A percentile compares a stretch with the other conserved stretches of the same genome.
Evolutionary conservation across 164 flowering plant species (phyloP).

Genomic region (Litsea cubeba): DNA sequence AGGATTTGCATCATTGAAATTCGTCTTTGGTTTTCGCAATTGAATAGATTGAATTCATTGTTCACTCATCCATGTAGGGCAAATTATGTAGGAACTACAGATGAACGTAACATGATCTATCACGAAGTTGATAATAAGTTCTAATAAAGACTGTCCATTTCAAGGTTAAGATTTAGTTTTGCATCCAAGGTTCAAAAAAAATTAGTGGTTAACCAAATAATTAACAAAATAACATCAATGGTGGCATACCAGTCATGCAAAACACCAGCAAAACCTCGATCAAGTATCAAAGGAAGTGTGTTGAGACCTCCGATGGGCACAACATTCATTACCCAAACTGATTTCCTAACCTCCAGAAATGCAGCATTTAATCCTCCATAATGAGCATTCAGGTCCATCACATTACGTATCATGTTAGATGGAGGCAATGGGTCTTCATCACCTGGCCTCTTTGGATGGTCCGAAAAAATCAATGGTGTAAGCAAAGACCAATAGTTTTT

Average conservation of each 20-base stretch:
- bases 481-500: constrained; percentile 93
- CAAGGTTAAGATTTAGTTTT: not conserved
- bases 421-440: constrained; percentile 98
- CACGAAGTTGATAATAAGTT: not conserved
- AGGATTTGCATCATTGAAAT: too few relatives aligned
- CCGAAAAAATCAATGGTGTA: constrained; percentile 92
- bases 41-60: not conserved
- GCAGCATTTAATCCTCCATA: constrained; percentile 93
- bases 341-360: constrained; percentile 60
- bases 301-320: constrained; percentile 57
- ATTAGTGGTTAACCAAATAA: not conserved
- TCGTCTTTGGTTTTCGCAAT: too few relatives aligned
- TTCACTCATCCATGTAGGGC: not conserved
- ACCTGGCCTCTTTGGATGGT: constrained; percentile 97
- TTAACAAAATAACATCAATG: not conserved
- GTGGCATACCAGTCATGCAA: constrained; percentile 77
- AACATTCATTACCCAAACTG: constrained; percentile 96
- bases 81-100: not conserved
- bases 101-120: not conserved
- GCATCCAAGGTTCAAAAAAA: not conserved
- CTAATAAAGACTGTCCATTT: not conserved
- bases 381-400: constrained; percentile 95
- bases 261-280: constrained; percentile 84
- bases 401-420: constrained; percentile 90
- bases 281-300: constrained; percentile 83